These are phyloP conservation scores for Plasmodium gonderi DNA, from an alignment of 169 alveolate species.

Conservation along the genomic window DNA sequence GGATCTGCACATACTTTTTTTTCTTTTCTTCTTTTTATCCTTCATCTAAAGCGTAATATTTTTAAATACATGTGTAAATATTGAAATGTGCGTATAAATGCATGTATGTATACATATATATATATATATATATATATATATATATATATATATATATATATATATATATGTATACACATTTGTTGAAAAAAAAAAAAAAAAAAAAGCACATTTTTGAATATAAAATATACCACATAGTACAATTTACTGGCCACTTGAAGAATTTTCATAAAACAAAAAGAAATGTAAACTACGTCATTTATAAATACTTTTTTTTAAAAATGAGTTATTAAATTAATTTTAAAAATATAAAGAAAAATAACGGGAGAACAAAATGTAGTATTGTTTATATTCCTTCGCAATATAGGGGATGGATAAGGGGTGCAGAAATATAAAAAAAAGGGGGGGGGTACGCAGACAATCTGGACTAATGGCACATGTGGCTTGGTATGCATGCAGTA, in stretches of 20 bases:
- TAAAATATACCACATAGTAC: too few species aligned
- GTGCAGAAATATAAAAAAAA: neutral
- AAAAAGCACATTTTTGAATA: too few species aligned
- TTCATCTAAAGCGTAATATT: neutral
- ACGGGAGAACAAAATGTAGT: neutral
- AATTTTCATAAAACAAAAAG: neutral
- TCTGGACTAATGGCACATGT: too few species aligned
- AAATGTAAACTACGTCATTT: too few species aligned
- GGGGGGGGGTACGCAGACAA: too few species aligned
- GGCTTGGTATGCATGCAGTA: conserved; percentile 10
- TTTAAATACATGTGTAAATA: neutral
- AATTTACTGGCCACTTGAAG: conserved; percentile 1
- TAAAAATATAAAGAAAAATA: too few species aligned
- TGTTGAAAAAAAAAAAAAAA: too few species aligned
- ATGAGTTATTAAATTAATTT: too few species aligned
- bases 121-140: too few species aligned
- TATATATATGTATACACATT: too few species aligned
- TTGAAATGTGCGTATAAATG: neutral
- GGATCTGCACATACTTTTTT: neutral
- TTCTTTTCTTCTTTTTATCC: neutral
- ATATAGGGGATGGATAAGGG: neutral
- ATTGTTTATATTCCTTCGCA: neutral
- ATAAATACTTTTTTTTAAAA: too few species aligned
- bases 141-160: too few species aligned
- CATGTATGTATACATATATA: neutral